Conservation (phyloP, 1,139 yeast species). For the Pichia sp. region DNA sequence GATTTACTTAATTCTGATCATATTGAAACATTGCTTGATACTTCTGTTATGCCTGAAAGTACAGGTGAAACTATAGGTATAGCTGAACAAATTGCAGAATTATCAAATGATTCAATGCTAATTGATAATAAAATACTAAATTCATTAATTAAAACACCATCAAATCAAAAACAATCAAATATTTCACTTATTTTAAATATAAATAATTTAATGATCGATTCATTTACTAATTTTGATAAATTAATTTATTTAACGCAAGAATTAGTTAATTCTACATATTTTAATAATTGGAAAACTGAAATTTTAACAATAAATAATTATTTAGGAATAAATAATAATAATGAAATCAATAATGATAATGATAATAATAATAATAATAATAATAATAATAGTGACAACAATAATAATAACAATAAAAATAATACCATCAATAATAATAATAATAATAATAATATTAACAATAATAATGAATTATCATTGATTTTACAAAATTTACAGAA, state of each 20-base stretch:
- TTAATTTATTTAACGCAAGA: background rate
- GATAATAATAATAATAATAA: background rate
- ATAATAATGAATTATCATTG: conserved; percentile 2
- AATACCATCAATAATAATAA: background rate
- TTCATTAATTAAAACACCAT: background rate
- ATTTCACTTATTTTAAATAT: conserved; percentile 29
- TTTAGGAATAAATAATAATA: background rate
- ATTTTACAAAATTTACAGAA: conserved; percentile 63
- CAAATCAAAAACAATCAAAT: conserved; percentile 18
- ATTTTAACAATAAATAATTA: conserved; percentile 1
- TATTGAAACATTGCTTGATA: conserved; percentile 22
- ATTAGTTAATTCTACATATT: background rate
- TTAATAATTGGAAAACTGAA: conserved; percentile 4
- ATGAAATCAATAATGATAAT: too few species aligned
- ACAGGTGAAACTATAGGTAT: conserved; percentile 16
- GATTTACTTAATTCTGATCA: background rate
- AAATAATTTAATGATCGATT: conserved; percentile 1
- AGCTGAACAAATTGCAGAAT: conserved; percentile 41
- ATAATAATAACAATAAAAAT: background rate
- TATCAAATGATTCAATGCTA: conserved; percentile 17
- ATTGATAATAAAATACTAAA: conserved; percentile 6
- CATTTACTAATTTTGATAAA: conserved; percentile 5
- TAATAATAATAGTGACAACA: background rate
- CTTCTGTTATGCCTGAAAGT: conserved; percentile 9
- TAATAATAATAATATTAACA: background rate